These are phyloP conservation scores for Syncephalastrum sp. DNA, from an alignment of 371 early-diverging fungal species.

Conservation along the genomic window DNA sequence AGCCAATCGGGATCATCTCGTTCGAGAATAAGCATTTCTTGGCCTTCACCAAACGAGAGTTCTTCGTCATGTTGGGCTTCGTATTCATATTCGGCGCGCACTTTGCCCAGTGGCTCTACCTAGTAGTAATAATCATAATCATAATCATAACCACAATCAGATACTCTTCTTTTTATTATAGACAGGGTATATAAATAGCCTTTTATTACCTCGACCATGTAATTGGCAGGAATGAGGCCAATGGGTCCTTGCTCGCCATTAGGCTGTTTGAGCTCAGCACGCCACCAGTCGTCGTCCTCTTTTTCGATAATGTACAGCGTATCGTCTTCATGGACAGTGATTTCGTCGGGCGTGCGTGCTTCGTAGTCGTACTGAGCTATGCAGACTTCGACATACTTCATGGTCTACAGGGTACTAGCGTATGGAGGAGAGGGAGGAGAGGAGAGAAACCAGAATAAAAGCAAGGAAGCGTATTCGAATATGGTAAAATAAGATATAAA, in stretches of 20 bases:
- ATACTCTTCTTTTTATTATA: background rate
- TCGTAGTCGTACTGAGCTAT: slow-evolving; percentile 69
- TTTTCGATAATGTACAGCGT: slow-evolving; percentile 72
- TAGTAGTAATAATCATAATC: slow-evolving; percentile 5
- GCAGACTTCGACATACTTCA: slow-evolving; percentile 49
- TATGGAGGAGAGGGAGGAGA: background rate
- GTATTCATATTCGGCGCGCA: slow-evolving; percentile 78
- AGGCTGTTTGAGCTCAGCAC: slow-evolving; percentile 61
- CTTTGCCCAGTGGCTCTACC: slow-evolving; percentile 49
- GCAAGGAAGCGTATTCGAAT: no score
- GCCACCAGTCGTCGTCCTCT: slow-evolving; percentile 81
- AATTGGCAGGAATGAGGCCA: slow-evolving; percentile 78
- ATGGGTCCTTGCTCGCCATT: slow-evolving; percentile 41
- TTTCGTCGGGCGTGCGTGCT: slow-evolving; percentile 84
- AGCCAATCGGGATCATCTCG: slow-evolving; percentile 83
- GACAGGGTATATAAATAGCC: background rate
- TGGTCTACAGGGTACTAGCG: slow-evolving; percentile 5
- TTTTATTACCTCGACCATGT: slow-evolving; percentile 65
- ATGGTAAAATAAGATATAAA: no score
- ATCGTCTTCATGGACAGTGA: slow-evolving; percentile 77
- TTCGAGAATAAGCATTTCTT: slow-evolving; percentile 67
- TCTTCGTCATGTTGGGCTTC: slow-evolving; percentile 79
- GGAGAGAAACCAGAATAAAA: no score
- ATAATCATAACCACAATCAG: background rate
- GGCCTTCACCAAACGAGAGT: slow-evolving; percentile 73